Conservation (phyloP, 345 rosid species). For the Balakata baccata region DNA sequence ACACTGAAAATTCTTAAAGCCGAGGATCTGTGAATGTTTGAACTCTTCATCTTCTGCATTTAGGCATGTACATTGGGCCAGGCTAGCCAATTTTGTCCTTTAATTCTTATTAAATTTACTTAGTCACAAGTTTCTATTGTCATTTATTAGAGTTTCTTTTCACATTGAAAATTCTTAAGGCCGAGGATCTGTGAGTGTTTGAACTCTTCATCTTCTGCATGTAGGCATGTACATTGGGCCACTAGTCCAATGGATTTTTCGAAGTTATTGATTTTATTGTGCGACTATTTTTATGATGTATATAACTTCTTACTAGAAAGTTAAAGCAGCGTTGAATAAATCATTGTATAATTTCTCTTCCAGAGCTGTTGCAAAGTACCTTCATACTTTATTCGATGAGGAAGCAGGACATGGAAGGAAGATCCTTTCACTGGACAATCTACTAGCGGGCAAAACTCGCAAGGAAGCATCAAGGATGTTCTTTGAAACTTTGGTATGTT, state of each 20-base stretch:
- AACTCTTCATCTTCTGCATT: neutral
- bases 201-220: neutral
- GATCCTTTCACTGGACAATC: constrained; percentile 56
- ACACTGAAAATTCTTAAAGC: no score
- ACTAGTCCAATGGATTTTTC: no score
- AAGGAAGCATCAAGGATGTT: constrained; percentile 99
- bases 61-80: neutral
- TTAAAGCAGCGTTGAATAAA: neutral
- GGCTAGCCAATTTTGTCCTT: neutral
- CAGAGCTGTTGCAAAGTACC: constrained; percentile 94
- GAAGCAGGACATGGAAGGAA: constrained; percentile 61
- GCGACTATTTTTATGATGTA: neutral
- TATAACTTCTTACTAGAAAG: neutral
- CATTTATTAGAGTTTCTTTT: neutral
- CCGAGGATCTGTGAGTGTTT: neutral
- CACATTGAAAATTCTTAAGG: no score
- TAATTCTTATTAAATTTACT: neutral
- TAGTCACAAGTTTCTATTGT: neutral
- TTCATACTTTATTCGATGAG: constrained; percentile 63
- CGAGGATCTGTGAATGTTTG: neutral
- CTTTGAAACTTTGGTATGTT: constrained; percentile 89
- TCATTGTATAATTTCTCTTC: neutral
- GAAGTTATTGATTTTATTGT: no score
- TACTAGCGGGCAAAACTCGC: constrained; percentile 86
- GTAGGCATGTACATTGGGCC: neutral